phyloP scores from a whole-genome alignment of 192 early-diverging fungal genomes.

The Entomortierella beljakovae region DNA sequence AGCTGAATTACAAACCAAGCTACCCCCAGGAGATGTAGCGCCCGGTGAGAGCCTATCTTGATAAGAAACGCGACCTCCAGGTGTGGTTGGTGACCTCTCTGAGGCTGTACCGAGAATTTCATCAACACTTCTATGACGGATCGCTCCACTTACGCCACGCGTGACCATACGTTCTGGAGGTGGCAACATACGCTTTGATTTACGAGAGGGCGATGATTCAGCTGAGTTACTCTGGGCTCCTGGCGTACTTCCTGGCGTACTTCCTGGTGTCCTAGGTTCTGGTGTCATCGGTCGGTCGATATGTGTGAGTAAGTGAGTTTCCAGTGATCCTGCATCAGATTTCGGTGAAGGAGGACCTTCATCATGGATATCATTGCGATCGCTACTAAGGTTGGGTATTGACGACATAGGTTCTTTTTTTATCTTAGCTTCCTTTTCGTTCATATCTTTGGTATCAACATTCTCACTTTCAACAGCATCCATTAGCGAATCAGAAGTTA shows the following conservation, averaged over 20 bases:
- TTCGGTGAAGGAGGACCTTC: conserved; percentile 42
- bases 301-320: not conserved
- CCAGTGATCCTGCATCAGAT: conserved; percentile 30
- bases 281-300: conserved; percentile 43
- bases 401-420: conserved; percentile 38
- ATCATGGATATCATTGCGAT: not conserved
- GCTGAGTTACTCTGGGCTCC: conserved; percentile 38
- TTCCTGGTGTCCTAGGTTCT: conserved; percentile 52
- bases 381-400: conserved; percentile 29
- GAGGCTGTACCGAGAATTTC: conserved; percentile 61
- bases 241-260: conserved; percentile 47
- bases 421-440: conserved; percentile 19
- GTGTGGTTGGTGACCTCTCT: conserved; percentile 39
- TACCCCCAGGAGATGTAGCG: conserved; percentile 12
- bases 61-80: conserved; percentile 7
- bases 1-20: conserved; percentile 11
- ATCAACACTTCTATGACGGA: conserved; percentile 66
- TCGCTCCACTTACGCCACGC: conserved; percentile 67
- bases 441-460: conserved; percentile 11
- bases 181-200: conserved; percentile 56
- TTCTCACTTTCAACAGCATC: conserved; percentile 28
- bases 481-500: conserved; percentile 41
- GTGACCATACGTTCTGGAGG: conserved; percentile 70
- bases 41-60: conserved; percentile 24
- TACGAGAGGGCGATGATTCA: conserved; percentile 54